Percentiles rank a stretch among this genome's conserved stretches.
Conservation (phyloP, 2,329 filamentous ascomycete species). For the Paramyrothecium roridum region DNA sequence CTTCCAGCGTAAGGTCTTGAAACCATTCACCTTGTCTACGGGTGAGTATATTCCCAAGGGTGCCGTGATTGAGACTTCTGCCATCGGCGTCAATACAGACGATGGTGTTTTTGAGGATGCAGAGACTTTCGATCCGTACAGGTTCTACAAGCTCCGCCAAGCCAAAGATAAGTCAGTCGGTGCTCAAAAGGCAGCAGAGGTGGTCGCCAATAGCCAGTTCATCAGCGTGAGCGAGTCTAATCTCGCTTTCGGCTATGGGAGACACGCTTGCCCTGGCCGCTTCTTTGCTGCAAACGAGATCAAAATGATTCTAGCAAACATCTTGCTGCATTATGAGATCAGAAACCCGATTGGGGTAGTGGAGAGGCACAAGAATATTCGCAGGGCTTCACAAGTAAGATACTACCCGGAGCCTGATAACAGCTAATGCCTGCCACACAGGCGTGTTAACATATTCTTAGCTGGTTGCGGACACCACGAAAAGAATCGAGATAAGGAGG, state of each 20-base stretch:
- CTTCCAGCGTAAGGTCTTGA: slow-evolving; percentile 48
- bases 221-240: slow-evolving; percentile 29
- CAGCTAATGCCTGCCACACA: too few relatives aligned
- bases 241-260: slow-evolving; percentile 33
- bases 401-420: too few relatives aligned
- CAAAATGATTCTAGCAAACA: slow-evolving; percentile 38
- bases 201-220: slow-evolving; percentile 23
- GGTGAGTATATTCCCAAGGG: slow-evolving; percentile 46
- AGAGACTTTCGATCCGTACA: slow-evolving; percentile 38
- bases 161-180: slow-evolving; percentile 5
- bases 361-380: slow-evolving; percentile 8
- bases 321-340: slow-evolving; percentile 38
- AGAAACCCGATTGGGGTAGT: slow-evolving; percentile 3
- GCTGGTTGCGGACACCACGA: too few relatives aligned
- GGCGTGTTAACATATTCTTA: too few relatives aligned
- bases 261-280: slow-evolving; percentile 38
- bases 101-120: slow-evolving; percentile 27
- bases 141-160: slow-evolving; percentile 38
- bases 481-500: too few relatives aligned
- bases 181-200: slow-evolving; percentile 7
- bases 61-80: slow-evolving; percentile 37
- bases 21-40: slow-evolving; percentile 49
- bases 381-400: slow-evolving; percentile 7
- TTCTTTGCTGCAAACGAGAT: slow-evolving; percentile 44
- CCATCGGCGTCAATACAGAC: slow-evolving; percentile 34